Conservation (phyloP, 2,329 filamentous ascomycete species). For the Pseudogymnoascus destructans region DNA sequence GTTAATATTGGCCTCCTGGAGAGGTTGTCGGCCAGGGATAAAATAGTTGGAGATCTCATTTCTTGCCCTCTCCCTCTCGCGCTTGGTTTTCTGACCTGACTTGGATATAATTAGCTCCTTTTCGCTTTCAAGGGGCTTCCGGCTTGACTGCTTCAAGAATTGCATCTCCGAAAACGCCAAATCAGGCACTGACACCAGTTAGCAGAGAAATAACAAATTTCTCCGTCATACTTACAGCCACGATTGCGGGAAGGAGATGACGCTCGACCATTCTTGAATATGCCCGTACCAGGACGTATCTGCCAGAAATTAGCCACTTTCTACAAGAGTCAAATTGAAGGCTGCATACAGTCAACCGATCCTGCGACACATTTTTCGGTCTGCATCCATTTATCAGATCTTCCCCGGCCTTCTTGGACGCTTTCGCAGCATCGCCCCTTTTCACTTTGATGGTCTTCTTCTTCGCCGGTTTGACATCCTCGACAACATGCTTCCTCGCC, state of each 20-base stretch:
- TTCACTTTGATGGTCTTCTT: slow-evolving; percentile 9
- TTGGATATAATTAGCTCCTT: slow-evolving; percentile 13
- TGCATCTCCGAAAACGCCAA: slow-evolving; percentile 40
- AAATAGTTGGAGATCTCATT: slow-evolving; percentile 9
- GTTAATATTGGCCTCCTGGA: neutral
- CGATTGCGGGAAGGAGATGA: slow-evolving; percentile 26
- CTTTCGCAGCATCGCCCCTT: slow-evolving; percentile 14
- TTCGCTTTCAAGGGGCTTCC: slow-evolving; percentile 13
- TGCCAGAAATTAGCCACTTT: slow-evolving; percentile 15
- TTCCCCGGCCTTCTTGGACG: slow-evolving; percentile 23
- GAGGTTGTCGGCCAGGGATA: neutral
- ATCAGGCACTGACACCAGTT: slow-evolving; percentile 33
- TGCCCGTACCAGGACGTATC: slow-evolving; percentile 30
- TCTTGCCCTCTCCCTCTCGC: neutral
- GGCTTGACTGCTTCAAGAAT: slow-evolving; percentile 28
- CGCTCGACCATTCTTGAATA: slow-evolving; percentile 34
- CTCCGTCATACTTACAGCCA: slow-evolving; percentile 26
- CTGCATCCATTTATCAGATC: slow-evolving; percentile 43
- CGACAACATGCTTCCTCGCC: slow-evolving; percentile 20
- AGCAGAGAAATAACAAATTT: neutral
- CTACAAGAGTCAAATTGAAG: neutral
- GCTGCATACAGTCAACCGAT: slow-evolving; percentile 38
- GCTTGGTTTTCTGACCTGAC: neutral
- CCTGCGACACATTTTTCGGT: slow-evolving; percentile 38
- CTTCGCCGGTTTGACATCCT: slow-evolving; percentile 21